Evolutionary conservation across 306 rosid genomes (phyloP), one percentile per base, ranked within the genome.

Genomic region (Vigna hirtella): DNA sequence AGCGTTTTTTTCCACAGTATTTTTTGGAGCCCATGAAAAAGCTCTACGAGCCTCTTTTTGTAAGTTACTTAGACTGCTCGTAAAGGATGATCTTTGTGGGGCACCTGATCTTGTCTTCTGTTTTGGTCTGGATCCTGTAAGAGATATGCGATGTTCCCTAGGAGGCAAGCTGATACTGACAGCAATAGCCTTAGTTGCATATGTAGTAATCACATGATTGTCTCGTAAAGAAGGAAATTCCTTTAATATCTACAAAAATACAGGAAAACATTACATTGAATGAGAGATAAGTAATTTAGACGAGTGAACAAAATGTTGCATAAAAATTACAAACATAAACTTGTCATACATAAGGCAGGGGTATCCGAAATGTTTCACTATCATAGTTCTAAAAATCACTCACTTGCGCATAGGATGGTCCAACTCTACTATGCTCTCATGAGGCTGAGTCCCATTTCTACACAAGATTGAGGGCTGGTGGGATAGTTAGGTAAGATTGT

Each of bases 21-120:
- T 92, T 83, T 88, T 88, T 16, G 97, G 97, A 80, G 95, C 93
- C 98, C 98, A 94, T 59, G 98, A 92, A 82, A 94, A 92, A 51
- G 98, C 98, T 87, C 95, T 89, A 3, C 97, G 92, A 52, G 98
- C 98, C 85, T 94, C 98, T 87, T 91, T 94, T 62, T 94, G 98
- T 67, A 94, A 89, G 88, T 94, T 94, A 81, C 89, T 92, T 38
- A 94, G 86, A 83, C 98, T 94, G 77, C 91, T 91, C 2, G 97
- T 81, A 79, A 94, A 89, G 68, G 98, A 94, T 78, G 88, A 61
- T 85, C 85, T 88, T 15, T 81, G 89, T 66, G 92, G 77, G 18
- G 85, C 74, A 81, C 95, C 98, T 77, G 90, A 3, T 85, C 83
- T 89, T 71, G 89, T 55, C 87, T 94, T 94, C 81, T 84, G 97